These are phyloP conservation scores for Sindora glabra DNA, from an alignment of 306 rosid genomes.

Conservation along the genomic window DNA sequence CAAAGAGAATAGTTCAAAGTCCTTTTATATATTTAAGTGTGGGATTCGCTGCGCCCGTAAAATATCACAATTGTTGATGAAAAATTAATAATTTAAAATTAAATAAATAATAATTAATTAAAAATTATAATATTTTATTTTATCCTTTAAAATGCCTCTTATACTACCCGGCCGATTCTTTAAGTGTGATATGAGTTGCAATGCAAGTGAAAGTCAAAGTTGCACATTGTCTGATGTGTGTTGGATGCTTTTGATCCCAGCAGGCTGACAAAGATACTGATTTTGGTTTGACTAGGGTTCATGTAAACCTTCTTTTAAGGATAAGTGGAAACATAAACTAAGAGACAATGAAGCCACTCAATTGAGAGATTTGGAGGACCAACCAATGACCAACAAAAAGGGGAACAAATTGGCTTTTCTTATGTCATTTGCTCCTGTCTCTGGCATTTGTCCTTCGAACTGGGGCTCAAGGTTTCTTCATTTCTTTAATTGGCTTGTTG, in stretches of 20 bases:
- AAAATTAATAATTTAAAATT: no score
- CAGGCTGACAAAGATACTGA: slow-evolving; percentile 65
- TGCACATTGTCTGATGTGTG: slow-evolving; percentile 53
- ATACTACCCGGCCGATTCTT: no score
- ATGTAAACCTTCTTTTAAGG: slow-evolving; percentile 40
- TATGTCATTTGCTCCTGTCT: slow-evolving; percentile 50
- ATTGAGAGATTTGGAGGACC: slow-evolving; percentile 21
- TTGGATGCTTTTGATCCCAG: slow-evolving; percentile 75
- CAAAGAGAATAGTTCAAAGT: slow-evolving; percentile 18
- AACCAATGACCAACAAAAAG: slow-evolving; percentile 39
- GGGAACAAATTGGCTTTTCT: slow-evolving; percentile 37
- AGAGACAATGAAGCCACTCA: slow-evolving; percentile 36
- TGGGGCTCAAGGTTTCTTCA: no score
- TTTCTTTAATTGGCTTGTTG: no score
- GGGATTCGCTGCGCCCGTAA: slow-evolving; percentile 13
- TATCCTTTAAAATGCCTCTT: no score
- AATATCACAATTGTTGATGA: no score
- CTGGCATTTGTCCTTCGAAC: slow-evolving; percentile 19
- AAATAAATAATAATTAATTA: no score
- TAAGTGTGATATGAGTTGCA: no score
- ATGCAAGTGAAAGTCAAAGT: slow-evolving; percentile 73
- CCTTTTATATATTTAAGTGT: slow-evolving; percentile 4
- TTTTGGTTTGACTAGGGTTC: slow-evolving; percentile 46
- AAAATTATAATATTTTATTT: no score
- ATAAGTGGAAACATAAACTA: slow-evolving; percentile 39